Evolutionary conservation across 148 eudicot species (phyloP), one percentile per base, ranked within the genome.

Genomic region (Agrostemma githago): DNA sequence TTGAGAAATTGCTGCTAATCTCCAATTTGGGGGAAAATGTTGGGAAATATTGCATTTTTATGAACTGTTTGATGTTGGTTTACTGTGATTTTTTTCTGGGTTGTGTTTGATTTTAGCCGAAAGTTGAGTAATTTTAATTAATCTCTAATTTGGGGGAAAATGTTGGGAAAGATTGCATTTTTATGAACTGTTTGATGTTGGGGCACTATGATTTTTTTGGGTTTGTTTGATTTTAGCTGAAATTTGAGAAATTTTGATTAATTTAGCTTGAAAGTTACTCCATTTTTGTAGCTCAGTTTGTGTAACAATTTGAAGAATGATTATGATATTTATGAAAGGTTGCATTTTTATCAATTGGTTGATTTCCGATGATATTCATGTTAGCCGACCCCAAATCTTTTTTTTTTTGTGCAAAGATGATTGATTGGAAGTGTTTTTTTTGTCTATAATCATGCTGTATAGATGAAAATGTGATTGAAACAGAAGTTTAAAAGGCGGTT

Each of bases 81-180:
- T 2, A 41, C 51, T 78, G 8, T 11, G 44, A 62, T 66, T 48
- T 72, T 46, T 16, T 38, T 37, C 0, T 11, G 38, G 71, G 26
- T 4, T 58, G 68, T 34, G 68, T 34, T 41, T 78, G 46, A 57
- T 56, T 78, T 72, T 72, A 43, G 38, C 59, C 21, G 10, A 63
- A 46, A 38, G 11, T 21, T 26, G 1, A 64, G 20, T 11, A 14
- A 21, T 48, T 62, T 8, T 8, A 4, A 14, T 17, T 17, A 42
- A 2, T 40, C 7, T 1, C n/a, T 37, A 64, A 37, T 5, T 64
- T 64, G 43, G 17, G 12, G 17, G 40, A 54, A 3, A 61, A 62
- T 40, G 71, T 42, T 42, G 21, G 66, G 70, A 63, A 26, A 2
- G 54, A 62, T 73, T 16, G 44, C 39, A 8, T 62, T 61, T 12